Evolutionary conservation across 805 yeast genomes (phyloP).

Genomic region (Teunomyces barrocoloradensis): DNA sequence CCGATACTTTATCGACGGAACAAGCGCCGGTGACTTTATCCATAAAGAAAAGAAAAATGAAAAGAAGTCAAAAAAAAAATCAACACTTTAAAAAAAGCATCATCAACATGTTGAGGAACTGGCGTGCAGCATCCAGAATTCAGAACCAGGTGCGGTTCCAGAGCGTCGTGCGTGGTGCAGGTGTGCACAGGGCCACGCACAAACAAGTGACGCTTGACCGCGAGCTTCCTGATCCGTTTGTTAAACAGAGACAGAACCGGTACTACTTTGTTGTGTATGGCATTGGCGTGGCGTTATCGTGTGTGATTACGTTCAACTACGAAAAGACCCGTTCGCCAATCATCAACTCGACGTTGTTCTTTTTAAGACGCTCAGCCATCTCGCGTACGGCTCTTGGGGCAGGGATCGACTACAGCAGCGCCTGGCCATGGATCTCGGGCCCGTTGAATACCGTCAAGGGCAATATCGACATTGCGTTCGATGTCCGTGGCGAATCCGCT

Average conservation of each 20-base stretch:
- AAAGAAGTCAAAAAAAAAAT: not conserved
- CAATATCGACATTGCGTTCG: conserved; percentile 67
- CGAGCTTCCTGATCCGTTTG: conserved; percentile 78
- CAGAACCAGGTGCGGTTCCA: too few species aligned
- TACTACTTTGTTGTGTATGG: conserved; percentile 49
- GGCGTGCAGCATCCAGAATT: too few species aligned
- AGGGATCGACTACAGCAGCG: conserved; percentile 67
- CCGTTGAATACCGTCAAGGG: conserved; percentile 82
- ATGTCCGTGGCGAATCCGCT: conserved; percentile 64
- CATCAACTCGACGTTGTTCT: conserved; percentile 81
- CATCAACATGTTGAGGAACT: not conserved
- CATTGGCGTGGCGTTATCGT: conserved; percentile 36
- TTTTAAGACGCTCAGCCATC: conserved; percentile 68
- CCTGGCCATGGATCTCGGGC: conserved; percentile 90
- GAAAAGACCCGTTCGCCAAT: conserved; percentile 90
- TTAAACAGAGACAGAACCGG: conserved; percentile 50
- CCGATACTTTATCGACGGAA: conserved; percentile 38
- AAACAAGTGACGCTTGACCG: conserved; percentile 58
- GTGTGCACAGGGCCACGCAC: not conserved
- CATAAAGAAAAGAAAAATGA: conserved; percentile 6
- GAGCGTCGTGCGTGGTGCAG: not conserved
- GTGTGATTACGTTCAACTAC: conserved; percentile 75
- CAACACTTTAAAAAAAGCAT: not conserved
- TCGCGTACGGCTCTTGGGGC: conserved; percentile 69
- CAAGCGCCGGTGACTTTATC: conserved; percentile 40